Evolutionary conservation across 176 grass and related monocot species (phyloP).

Genomic region (Puya raimondii): DNA sequence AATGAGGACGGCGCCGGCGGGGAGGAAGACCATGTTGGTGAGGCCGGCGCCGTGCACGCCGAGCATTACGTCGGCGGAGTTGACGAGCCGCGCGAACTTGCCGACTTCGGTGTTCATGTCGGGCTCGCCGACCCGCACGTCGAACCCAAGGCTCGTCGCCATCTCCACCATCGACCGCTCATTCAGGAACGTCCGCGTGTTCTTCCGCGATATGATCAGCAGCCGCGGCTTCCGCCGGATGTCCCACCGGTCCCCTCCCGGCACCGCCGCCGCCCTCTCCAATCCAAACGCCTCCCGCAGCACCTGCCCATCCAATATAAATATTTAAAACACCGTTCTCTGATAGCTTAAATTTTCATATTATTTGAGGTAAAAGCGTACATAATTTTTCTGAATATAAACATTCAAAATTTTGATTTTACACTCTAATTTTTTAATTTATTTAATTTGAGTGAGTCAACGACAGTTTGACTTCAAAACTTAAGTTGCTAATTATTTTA

Average conservation of each 20-base stretch:
- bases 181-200: slow-evolving; percentile 62
- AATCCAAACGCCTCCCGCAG: slow-evolving; percentile 54
- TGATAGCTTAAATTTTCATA: no score
- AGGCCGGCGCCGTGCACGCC: slow-evolving; percentile 91
- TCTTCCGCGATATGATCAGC: slow-evolving; percentile 76
- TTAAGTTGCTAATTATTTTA: no score
- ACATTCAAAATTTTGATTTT: no score
- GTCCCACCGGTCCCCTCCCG: neutral
- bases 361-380: no score
- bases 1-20: slow-evolving; percentile 56
- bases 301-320: slow-evolving; percentile 4
- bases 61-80: slow-evolving; percentile 57
- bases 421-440: no score
- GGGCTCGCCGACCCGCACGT: slow-evolving; percentile 67
- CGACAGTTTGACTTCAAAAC: no score
- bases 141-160: slow-evolving; percentile 65
- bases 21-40: slow-evolving; percentile 79
- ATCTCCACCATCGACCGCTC: slow-evolving; percentile 30
- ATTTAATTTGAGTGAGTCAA: no score
- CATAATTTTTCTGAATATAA: no score
- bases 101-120: slow-evolving; percentile 66
- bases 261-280: slow-evolving; percentile 29
- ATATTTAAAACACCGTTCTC: neutral
- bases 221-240: slow-evolving; percentile 29
- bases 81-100: slow-evolving; percentile 60